phyloP scores from a whole-genome alignment of 2,329 filamentous ascomycete genomes.

The Camillea tinctor region DNA sequence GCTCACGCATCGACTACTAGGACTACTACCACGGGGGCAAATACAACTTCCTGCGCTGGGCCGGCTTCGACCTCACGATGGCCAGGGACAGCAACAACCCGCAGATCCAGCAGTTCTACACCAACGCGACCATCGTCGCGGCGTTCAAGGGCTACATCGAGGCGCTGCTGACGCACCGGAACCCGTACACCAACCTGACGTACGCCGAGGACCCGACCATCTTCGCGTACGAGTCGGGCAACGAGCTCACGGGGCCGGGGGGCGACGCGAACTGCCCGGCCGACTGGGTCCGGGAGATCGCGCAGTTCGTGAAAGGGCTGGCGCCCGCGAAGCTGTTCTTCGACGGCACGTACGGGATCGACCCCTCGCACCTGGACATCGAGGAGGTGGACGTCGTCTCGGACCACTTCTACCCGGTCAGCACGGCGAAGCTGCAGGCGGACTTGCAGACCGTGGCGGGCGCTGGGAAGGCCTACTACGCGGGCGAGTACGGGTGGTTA shows the following conservation, averaged over 20 bases:
- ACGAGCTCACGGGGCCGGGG: conserved; percentile 46
- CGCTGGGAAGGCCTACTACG: conserved; percentile 41
- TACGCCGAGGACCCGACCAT: conserved; percentile 50
- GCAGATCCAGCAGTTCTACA: conserved; percentile 46
- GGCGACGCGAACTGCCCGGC: conserved; percentile 44
- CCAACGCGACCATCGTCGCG: conserved; percentile 39
- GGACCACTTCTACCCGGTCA: conserved; percentile 47
- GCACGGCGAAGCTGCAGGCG: conserved; percentile 37
- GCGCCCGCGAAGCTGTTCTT: conserved; percentile 45
- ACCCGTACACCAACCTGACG: conserved; percentile 44
- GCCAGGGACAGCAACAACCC: conserved; percentile 36
- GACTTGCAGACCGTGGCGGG: conserved; percentile 38
- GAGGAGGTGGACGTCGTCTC: conserved; percentile 46
- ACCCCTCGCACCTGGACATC: conserved; percentile 41
- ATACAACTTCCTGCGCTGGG: conserved; percentile 47
- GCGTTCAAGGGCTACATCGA: conserved; percentile 47
- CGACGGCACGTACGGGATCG: conserved; percentile 49
- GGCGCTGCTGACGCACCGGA: conserved; percentile 43
- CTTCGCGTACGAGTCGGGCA: conserved; percentile 49
- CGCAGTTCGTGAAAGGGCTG: conserved; percentile 40
- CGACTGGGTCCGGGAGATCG: conserved; percentile 43
- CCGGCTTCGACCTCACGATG: conserved; percentile 42
- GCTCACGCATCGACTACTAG: conserved; percentile 26
- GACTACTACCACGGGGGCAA: conserved; percentile 52
- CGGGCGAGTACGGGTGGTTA: conserved; percentile 47